Conservation (phyloP, 1,139 yeast species). For the Kazachstania sp. region DNA sequence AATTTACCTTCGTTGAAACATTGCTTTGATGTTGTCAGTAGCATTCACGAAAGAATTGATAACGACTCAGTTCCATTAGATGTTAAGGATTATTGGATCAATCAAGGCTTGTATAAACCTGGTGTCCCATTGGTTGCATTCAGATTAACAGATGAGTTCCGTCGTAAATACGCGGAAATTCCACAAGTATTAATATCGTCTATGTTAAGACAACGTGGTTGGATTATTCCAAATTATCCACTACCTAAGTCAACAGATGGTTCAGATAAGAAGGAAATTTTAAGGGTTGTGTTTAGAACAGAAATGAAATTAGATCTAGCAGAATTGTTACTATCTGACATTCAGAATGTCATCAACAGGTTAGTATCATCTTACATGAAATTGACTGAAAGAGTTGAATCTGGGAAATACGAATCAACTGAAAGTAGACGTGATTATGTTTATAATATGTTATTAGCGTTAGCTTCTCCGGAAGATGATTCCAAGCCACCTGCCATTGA, state of each 20-base stretch:
- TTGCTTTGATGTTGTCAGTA: conserved; percentile 67
- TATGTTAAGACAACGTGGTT: conserved; percentile 70
- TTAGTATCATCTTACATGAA: conserved; percentile 39
- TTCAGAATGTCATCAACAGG: conserved; percentile 47
- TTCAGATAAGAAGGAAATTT: conserved; percentile 46
- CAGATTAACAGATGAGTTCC: conserved; percentile 54
- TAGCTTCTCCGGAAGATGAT: conserved; percentile 17
- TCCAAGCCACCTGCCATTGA: background rate
- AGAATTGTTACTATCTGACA: conserved; percentile 62
- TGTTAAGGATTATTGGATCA: conserved; percentile 16
- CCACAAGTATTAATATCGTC: conserved; percentile 77
- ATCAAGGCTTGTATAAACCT: conserved; percentile 41
- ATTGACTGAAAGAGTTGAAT: conserved; percentile 25
- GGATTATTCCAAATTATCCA: conserved; percentile 85
- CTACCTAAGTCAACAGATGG: conserved; percentile 51
- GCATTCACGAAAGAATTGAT: conserved; percentile 52
- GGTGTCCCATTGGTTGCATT: conserved; percentile 91
- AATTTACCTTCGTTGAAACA: conserved; percentile 48
- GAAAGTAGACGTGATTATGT: conserved; percentile 12
- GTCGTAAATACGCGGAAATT: conserved; percentile 58
- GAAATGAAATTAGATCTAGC: conserved; percentile 64
- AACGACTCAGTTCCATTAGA: conserved; percentile 13
- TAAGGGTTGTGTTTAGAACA: conserved; percentile 77
- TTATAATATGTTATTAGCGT: conserved; percentile 19
- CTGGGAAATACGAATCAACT: conserved; percentile 9